These are phyloP conservation scores for Fraxinus baroniana DNA, from an alignment of 305 asterid species.

Conservation along the genomic window DNA sequence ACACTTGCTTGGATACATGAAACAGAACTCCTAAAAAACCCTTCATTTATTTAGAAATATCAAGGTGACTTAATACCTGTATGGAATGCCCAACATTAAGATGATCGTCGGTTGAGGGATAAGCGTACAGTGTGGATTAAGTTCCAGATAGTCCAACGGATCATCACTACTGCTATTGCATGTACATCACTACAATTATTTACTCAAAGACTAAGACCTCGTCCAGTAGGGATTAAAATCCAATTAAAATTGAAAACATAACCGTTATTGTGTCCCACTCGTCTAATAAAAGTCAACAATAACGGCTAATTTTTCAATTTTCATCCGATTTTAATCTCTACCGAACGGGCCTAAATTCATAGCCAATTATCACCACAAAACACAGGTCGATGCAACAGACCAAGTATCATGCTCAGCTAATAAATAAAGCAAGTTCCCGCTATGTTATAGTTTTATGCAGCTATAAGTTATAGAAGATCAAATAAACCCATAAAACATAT, in stretches of 20 bases:
- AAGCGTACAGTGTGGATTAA: neutral
- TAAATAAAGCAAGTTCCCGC: neutral
- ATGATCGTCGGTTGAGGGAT: neutral
- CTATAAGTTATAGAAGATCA: neutral
- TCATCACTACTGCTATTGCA: neutral
- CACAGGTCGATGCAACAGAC: neutral
- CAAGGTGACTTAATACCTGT: neutral
- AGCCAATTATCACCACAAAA: neutral
- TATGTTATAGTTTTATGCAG: neutral
- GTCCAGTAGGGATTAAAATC: no score
- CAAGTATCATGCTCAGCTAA: neutral
- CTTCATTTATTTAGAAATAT: neutral
- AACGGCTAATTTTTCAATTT: no score
- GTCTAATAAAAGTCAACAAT: no score
- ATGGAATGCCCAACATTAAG: neutral
- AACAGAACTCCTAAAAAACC: neutral
- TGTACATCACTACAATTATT: neutral
- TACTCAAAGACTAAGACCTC: neutral
- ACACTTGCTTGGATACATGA: neutral
- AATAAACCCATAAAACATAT: neutral
- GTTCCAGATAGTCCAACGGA: neutral
- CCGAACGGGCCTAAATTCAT: no score
- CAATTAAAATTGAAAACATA: no score
- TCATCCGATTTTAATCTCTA: no score
- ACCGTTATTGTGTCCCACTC: no score